phyloP scores from a whole-genome alignment of 495 filamentous ascomycete species.

The Hypomontagnella monticulosa region DNA sequence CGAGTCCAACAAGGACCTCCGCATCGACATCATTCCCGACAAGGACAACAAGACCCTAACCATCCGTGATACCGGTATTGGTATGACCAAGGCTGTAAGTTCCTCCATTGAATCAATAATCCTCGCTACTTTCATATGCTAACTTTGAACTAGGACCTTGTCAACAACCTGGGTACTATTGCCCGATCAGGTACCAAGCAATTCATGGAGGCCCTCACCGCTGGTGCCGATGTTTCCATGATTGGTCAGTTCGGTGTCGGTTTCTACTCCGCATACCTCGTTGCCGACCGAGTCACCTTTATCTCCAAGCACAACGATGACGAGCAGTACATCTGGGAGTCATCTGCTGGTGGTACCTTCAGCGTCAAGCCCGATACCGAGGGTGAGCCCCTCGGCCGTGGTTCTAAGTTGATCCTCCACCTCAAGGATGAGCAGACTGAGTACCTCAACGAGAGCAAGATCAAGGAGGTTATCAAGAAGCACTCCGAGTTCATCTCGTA shows the following conservation, averaged over 20 bases:
- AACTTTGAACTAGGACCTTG: conserved; percentile 74
- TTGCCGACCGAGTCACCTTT: conserved; percentile 95
- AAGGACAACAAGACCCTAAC: conserved; percentile 97
- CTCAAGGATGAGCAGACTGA: conserved; percentile 99
- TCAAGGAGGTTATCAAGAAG: conserved; percentile 99
- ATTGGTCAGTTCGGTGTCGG: conserved; percentile 99
- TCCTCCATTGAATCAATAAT: not conserved
- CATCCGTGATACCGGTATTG: conserved; percentile 96
- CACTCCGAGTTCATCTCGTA: conserved; percentile 99
- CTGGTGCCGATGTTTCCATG: conserved; percentile 99
- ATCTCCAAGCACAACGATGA: conserved; percentile 99
- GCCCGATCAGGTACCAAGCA: conserved; percentile 99
- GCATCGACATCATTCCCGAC: conserved; percentile 97
- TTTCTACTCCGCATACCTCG: conserved; percentile 99
- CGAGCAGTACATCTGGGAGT: conserved; percentile 99
- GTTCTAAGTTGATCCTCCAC: conserved; percentile 97
- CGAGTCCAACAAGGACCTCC: conserved; percentile 94
- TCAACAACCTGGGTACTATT: conserved; percentile 99
- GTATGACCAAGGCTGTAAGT: conserved; percentile 99
- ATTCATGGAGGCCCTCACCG: conserved; percentile 99
- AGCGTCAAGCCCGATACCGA: conserved; percentile 90
- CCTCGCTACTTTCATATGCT: not conserved
- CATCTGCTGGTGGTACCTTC: conserved; percentile 96
- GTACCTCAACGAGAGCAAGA: conserved; percentile 97
- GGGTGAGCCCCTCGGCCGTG: conserved; percentile 88